Base-by-base conservation (phyloP, 306 rosid genomes). In the Vigna unguiculata region DNA sequence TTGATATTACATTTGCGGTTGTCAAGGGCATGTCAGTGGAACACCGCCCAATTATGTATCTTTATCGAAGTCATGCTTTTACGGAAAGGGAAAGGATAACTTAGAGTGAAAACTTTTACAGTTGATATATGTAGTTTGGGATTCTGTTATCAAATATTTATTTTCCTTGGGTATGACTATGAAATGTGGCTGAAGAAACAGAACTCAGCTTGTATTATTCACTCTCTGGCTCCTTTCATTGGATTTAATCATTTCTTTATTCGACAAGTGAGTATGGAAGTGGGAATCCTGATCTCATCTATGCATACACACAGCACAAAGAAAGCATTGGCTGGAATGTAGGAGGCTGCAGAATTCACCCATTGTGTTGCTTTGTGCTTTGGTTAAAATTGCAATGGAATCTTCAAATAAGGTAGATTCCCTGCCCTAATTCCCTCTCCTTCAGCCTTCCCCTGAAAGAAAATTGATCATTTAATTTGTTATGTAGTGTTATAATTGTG, bases 381-480 rank as follows among this genome's bases (percentile, higher is more conserved):
- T 78, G 88, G 78, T 77, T 55, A 55, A 55, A 55, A 32, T 70
- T 41, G 45, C 82, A 36, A 82, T 81, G 87, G 85, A 86, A 79
- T 83, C 92, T 81, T 87, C 91, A 79, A 19, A 66, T 76, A 85
- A 92, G 96, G 95, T 92, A 92, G 97, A 77, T 73, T 75, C 84
- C 82, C 83, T 11, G 53, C 79, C 51, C 49, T 76, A 65, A 79
- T 61, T 47, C 15, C n/a, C 12, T 45, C 81, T 70, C 28, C 64
- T 20, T 40, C 43, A 7, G 11, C 45, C 47, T 78, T 76, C 24
- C 66, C 49, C 22, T 25, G 9, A 51, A 51, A 51, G 24, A 43
- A 63, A 71, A 74, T 41, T 8, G 71, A 40, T 82, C 8, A 49
- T 72, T 74, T 47, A 57, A 55, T 43, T 67, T 55, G 28, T 58